A percentile compares a stretch with the other conserved stretches of the same genome.
phyloP scores from a whole-genome alignment of 1,139 yeast genomes.

The Blastobotrys indianensis region DNA sequence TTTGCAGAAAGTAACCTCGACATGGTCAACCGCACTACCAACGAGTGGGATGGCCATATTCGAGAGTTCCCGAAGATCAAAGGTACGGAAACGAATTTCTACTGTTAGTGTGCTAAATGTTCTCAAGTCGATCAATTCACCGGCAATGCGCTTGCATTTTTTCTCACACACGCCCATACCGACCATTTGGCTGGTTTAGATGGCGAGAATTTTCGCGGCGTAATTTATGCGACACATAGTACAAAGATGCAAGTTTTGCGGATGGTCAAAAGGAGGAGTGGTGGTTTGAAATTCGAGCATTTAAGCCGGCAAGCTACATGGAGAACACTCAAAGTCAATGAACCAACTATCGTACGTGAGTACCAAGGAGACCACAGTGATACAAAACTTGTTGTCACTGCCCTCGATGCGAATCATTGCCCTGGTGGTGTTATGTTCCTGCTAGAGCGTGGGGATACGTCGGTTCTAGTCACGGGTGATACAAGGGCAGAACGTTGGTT shows the following conservation, averaged over 20 bases:
- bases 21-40: neutral
- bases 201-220: conserved; percentile 37
- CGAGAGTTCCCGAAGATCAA: conserved; percentile 27
- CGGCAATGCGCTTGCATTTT: conserved; percentile 17
- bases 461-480: conserved; percentile 55
- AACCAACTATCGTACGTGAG: neutral
- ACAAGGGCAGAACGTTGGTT: conserved; percentile 55
- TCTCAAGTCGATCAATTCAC: conserved; percentile 40
- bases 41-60: conserved; percentile 2
- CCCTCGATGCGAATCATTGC: conserved; percentile 46
- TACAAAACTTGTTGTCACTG: conserved; percentile 27
- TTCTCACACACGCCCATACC: conserved; percentile 52
- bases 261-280: neutral
- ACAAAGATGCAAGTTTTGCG: neutral
- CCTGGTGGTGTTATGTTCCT: conserved; percentile 59
- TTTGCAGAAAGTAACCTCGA: too few relatives aligned
- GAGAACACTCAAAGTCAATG: neutral
- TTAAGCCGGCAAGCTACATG: conserved; percentile 15
- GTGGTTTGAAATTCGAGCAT: conserved; percentile 24
- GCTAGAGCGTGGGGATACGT: conserved; percentile 35
- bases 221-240: conserved; percentile 14
- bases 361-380: conserved; percentile 21
- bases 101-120: too few relatives aligned
- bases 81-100: conserved; percentile 22
- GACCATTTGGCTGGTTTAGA: conserved; percentile 53